These are phyloP conservation scores for Prunus campanulata DNA, from an alignment of 306 rosid genomes.

Conservation along the genomic window DNA sequence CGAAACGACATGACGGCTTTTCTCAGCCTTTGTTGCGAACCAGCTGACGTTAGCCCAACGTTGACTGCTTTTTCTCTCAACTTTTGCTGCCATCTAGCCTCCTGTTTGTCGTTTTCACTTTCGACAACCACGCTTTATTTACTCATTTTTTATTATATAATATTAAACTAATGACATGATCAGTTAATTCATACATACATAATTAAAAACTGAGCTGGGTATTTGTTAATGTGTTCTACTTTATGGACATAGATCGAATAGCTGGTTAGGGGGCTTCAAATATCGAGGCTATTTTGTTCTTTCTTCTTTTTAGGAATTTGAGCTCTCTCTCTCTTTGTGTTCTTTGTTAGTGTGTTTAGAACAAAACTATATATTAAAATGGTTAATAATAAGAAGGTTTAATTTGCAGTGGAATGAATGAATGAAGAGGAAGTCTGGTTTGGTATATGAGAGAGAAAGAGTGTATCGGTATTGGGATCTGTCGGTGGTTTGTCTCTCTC, in stretches of 20 bases:
- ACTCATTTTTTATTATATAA: background rate
- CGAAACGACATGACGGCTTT: conserved; percentile 65
- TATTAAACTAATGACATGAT: background rate
- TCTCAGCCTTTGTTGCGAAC: conserved; percentile 57
- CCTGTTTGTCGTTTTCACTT: conserved; percentile 48
- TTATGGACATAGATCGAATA: background rate
- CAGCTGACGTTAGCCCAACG: conserved; percentile 59
- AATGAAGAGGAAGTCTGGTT: too few species aligned
- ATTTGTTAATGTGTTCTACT: background rate
- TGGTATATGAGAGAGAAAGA: background rate
- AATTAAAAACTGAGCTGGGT: background rate
- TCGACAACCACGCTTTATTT: conserved; percentile 14
- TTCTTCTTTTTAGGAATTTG: conserved; percentile 30
- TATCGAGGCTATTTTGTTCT: conserved; percentile 29
- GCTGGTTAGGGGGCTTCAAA: conserved; percentile 33
- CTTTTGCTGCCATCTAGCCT: conserved; percentile 10
- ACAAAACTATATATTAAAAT: background rate
- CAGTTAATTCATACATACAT: background rate
- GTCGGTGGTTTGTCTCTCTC: conserved; percentile 42
- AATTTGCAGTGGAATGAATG: background rate
- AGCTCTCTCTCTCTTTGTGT: too few species aligned
- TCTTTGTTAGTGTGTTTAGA: background rate
- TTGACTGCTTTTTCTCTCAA: conserved; percentile 49
- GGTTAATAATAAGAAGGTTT: background rate
- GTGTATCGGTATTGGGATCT: conserved; percentile 51